Evolutionary conservation across 2,329 filamentous ascomycete species (phyloP).

Genomic region (Stagonosporopsis chrysanthemi): DNA sequence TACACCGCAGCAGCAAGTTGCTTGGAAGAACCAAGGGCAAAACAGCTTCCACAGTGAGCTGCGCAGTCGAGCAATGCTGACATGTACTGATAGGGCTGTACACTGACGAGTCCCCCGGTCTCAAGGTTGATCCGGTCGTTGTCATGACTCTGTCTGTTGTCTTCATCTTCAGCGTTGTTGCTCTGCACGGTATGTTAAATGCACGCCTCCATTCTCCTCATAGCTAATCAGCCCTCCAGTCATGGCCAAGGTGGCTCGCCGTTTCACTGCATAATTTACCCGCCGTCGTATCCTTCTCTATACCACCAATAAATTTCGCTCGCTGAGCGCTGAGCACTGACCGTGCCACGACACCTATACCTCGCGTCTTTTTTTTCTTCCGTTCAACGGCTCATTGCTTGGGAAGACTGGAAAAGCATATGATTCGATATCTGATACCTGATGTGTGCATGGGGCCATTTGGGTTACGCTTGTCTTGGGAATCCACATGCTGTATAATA

Average conservation of each 20-base stretch:
- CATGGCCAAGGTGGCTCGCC: slow-evolving; percentile 92
- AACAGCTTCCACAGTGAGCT: not conserved
- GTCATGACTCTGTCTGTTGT: slow-evolving; percentile 95
- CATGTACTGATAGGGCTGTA: slow-evolving; percentile 73
- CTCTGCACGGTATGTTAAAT: slow-evolving; percentile 81
- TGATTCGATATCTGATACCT: slow-evolving; percentile 25
- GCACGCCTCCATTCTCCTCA: not conserved
- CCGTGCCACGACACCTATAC: slow-evolving; percentile 9
- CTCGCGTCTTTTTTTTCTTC: slow-evolving; percentile 16
- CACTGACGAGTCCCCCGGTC: slow-evolving; percentile 95
- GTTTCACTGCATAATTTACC: slow-evolving; percentile 68
- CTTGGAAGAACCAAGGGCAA: not conserved
- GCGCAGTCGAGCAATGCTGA: slow-evolving; percentile 2
- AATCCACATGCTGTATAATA: slow-evolving; percentile 47
- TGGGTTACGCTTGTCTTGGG: slow-evolving; percentile 19
- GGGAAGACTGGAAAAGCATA: slow-evolving; percentile 37
- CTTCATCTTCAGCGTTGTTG: slow-evolving; percentile 98
- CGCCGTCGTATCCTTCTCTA: slow-evolving; percentile 9
- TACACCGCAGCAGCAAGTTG: not conserved
- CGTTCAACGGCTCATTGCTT: slow-evolving; percentile 21
- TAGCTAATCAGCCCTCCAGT: slow-evolving; percentile 62
- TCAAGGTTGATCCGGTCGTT: slow-evolving; percentile 98
- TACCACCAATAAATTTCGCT: slow-evolving; percentile 14
- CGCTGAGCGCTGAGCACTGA: slow-evolving; percentile 8
- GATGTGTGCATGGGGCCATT: slow-evolving; percentile 19